phyloP scores from a whole-genome alignment of 495 filamentous ascomycete species.

The Penicilliopsis zonata region DNA sequence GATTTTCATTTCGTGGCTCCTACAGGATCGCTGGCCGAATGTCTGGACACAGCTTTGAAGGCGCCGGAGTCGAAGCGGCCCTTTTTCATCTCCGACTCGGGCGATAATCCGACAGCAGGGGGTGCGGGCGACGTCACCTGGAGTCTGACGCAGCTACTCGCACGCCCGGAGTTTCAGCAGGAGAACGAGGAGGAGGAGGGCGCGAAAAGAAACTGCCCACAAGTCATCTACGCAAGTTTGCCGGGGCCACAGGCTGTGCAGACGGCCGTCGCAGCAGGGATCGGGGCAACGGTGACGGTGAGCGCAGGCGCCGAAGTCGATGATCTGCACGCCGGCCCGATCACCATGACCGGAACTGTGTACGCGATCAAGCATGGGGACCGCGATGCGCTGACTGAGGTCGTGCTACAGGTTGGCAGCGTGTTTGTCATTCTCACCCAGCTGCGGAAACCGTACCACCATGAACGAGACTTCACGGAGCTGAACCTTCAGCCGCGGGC shows the following conservation, averaged over 20 bases:
- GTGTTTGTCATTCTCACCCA: conserved; percentile 44
- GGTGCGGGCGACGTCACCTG: conserved; percentile 45
- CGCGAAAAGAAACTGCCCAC: too few species aligned
- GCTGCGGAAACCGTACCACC: conserved; percentile 45
- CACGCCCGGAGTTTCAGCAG: conserved; percentile 32
- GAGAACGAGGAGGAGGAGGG: too few species aligned
- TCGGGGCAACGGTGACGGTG: conserved; percentile 39
- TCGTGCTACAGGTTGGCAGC: conserved; percentile 40
- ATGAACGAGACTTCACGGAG: conserved; percentile 41
- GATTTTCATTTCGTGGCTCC: conserved; percentile 44
- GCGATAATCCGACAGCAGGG: conserved; percentile 46
- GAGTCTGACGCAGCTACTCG: conserved; percentile 34
- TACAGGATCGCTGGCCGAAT: conserved; percentile 36
- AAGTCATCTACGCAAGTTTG: conserved; percentile 44
- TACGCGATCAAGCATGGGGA: conserved; percentile 44
- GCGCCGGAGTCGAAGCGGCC: conserved; percentile 29
- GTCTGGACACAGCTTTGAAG: conserved; percentile 32
- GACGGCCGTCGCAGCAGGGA: conserved; percentile 31
- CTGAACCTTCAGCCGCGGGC: conserved; percentile 33
- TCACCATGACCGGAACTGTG: conserved; percentile 41
- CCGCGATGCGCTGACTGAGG: conserved; percentile 33
- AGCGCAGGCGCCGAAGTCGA: conserved; percentile 45
- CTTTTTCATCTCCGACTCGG: conserved; percentile 48
- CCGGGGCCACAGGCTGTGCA: conserved; percentile 36
- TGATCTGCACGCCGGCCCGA: conserved; percentile 34